phyloP scores from a whole-genome alignment of 768 basidiomycete species.

The Glaciozyma martinii region DNA sequence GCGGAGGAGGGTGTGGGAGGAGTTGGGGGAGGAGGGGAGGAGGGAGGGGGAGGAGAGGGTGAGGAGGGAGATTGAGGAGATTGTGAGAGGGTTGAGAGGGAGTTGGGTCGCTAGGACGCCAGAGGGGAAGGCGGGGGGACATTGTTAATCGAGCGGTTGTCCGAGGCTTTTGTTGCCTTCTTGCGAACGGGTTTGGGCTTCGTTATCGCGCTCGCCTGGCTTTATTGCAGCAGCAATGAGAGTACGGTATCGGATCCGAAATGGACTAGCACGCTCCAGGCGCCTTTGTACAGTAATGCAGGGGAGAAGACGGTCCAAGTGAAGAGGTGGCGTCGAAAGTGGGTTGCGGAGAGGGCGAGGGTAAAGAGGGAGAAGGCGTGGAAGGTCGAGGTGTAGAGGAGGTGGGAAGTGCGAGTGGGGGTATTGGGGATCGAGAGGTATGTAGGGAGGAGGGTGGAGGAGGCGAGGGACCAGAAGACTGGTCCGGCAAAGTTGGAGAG shows the following conservation, averaged over 20 bases:
- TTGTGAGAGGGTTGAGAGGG: constrained; percentile 1
- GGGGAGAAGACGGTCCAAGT: constrained; percentile 25
- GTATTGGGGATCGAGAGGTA: not conserved
- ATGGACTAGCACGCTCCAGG: constrained; percentile 9
- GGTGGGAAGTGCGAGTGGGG: not conserved
- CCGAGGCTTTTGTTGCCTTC: too few relatives aligned
- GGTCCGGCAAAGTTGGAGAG: constrained; percentile 28
- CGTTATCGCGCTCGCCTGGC: too few relatives aligned
- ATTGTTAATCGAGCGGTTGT: not conserved
- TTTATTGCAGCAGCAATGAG: not conserved
- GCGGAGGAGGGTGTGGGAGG: constrained; percentile 7
- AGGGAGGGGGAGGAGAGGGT: not conserved
- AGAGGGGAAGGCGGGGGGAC: constrained; percentile 26
- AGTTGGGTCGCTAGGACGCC: constrained; percentile 26
- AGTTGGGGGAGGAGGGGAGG: not conserved
- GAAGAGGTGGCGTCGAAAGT: constrained; percentile 23
- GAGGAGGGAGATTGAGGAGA: not conserved
- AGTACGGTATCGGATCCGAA: constrained; percentile 7
- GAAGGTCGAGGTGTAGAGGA: constrained; percentile 11
- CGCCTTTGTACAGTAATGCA: constrained; percentile 13
- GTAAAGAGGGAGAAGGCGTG: constrained; percentile 10
- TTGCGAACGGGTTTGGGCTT: too few relatives aligned
- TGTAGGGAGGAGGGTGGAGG: not conserved
- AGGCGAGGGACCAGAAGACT: constrained; percentile 12
- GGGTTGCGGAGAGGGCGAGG: constrained; percentile 3